Evolutionary conservation across 2,329 filamentous ascomycete genomes (phyloP).

Genomic region (Botrytis galanthina): DNA sequence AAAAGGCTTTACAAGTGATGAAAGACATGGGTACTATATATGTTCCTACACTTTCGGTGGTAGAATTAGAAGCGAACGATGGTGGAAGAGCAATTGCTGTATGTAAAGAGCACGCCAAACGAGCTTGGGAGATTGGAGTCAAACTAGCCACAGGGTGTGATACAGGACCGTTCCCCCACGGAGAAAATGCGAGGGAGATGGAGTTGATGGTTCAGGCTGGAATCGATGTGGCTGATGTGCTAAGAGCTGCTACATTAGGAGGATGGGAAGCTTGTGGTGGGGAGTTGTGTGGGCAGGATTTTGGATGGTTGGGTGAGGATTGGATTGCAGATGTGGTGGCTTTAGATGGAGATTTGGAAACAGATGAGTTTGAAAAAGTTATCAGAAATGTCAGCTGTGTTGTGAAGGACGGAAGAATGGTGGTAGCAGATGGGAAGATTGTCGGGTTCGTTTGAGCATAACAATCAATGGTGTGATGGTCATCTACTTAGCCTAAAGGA

Average conservation of each 20-base stretch:
- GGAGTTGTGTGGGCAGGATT: neutral
- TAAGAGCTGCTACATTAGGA: neutral
- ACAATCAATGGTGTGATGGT: neutral
- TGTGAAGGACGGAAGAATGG: neutral
- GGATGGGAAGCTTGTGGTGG: constrained; percentile 11
- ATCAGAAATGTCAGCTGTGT: neutral
- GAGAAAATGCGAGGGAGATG: neutral
- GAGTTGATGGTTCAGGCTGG: neutral
- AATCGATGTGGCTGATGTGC: neutral
- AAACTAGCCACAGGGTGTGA: neutral
- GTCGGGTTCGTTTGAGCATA: neutral
- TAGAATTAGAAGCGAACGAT: neutral
- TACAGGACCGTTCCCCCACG: neutral
- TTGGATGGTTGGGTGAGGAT: constrained; percentile 2
- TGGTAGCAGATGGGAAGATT: neutral
- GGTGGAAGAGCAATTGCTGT: neutral
- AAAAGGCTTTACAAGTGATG: neutral
- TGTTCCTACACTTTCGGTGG: neutral
- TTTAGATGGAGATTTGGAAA: neutral
- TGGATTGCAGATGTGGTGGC: constrained; percentile 7
- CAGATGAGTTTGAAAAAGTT: neutral
- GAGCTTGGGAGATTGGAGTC: neutral
- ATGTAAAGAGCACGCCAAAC: neutral
- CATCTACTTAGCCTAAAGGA: neutral
- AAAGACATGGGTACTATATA: neutral